Evolutionary conservation across 352 stramenopile species (phyloP), one percentile per base, ranked within the genome.

Genomic region (Blastocystis sp.): DNA sequence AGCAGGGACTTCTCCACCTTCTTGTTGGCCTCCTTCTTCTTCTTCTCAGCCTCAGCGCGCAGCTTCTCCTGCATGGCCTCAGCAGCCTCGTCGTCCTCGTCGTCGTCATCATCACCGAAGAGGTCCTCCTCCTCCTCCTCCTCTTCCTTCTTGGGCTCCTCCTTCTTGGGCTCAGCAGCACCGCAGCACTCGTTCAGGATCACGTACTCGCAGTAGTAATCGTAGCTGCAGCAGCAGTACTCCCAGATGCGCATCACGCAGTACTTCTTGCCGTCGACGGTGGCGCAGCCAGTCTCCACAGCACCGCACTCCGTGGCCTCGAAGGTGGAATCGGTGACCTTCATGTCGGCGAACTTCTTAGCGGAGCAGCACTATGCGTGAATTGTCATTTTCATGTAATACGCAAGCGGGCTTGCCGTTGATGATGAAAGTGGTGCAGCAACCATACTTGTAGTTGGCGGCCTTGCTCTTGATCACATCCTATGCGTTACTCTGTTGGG

Each of bases 41-140:
- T 84, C 74, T 84, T 84, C 74, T 84, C 62, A 59, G 74, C 74
- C 59, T 84, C 74, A 71, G 74, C 74, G 45, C 59, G 59, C n/a
- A 84, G 45, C 74, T 84, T 84, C n/a, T 28, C 74, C 59, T 67
- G 23, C 74, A 84, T 84, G 11, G 59, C 74, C 17, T 34, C 74
- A 84, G 74, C 74, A 48, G 74, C 74, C 28, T 34, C 28, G 28
- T 34, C 28, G 28, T 34, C 28, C 28, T 64, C 71, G 11, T 84
- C 74, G 45, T 86, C 76, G 34, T 86, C 76, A 2, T 86, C 76
- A 34, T 86, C 76, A 41, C 74, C 76, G 48, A 74, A 52, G 43
- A 41, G 52, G 4, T 11, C 43, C 17, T 74, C 23, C 0, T 43
- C 5, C 10, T 86, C 76, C 61, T 86, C 76, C 28, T 86, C 76